Percentiles rank a stretch among this genome's conserved stretches.
phyloP scores from a whole-genome alignment of 129 eudicot genomes.

The Flaveria robusta region DNA sequence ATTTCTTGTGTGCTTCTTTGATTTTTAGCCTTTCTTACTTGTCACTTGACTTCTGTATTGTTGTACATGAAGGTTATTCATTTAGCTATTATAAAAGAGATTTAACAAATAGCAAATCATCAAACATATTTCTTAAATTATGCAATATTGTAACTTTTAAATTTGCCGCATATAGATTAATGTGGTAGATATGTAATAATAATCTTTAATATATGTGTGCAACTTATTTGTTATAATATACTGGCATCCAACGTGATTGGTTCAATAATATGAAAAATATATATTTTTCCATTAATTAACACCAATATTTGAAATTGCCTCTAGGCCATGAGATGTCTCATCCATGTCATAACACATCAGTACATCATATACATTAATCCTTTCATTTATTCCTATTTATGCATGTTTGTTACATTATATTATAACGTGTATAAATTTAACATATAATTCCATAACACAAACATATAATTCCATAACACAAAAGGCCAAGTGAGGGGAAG shows the following conservation, averaged over 20 bases:
- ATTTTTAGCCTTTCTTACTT: too few species aligned
- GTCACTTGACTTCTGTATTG: too few species aligned
- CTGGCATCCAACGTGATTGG: constrained; percentile 16
- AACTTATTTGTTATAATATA: background rate
- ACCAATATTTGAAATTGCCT: constrained; percentile 29
- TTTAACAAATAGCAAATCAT: background rate
- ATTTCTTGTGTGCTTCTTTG: background rate
- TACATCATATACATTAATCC: constrained; percentile 20
- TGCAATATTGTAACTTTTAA: background rate
- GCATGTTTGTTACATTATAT: background rate
- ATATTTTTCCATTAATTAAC: constrained; percentile 13
- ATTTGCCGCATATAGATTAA: constrained; percentile 13
- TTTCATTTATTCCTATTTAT: constrained; percentile 1
- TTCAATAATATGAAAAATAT: constrained; percentile 15
- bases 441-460: too few species aligned
- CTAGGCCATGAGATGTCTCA: constrained; percentile 36
- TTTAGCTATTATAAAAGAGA: too few species aligned
- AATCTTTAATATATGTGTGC: constrained; percentile 13
- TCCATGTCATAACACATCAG: constrained; percentile 32
- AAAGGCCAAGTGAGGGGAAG: background rate
- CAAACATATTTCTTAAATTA: constrained; percentile 12
- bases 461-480: background rate
- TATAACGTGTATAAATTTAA: background rate
- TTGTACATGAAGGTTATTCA: too few species aligned
- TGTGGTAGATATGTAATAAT: constrained; percentile 27